Conservation (phyloP, 768 basidiomycete species). For the Boletus pseudo-olivaceus region DNA sequence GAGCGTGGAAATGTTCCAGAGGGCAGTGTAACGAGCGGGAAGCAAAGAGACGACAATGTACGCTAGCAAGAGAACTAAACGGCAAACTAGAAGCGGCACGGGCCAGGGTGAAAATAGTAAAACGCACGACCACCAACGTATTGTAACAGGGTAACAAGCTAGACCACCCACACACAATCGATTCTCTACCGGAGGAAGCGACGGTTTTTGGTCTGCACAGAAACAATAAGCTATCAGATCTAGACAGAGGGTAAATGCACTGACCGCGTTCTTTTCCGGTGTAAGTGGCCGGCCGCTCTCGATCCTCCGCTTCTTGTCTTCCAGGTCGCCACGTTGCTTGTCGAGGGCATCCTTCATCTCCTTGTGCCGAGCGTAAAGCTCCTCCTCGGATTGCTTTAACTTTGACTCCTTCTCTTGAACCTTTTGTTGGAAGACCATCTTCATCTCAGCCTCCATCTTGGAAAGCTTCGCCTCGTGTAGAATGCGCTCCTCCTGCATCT, state of each 20-base stretch:
- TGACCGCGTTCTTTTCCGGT: constrained; percentile 85
- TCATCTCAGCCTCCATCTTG: constrained; percentile 99
- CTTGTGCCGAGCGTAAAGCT: constrained; percentile 96
- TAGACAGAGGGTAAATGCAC: constrained; percentile 29
- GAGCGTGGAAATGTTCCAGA: constrained; percentile 55
- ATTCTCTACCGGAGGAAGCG: constrained; percentile 34
- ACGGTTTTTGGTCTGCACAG: constrained; percentile 34
- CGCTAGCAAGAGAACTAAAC: constrained; percentile 38
- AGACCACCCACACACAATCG: constrained; percentile 11
- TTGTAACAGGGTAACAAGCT: constrained; percentile 30
- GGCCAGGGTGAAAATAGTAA: constrained; percentile 24
- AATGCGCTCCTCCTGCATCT: constrained; percentile 93
- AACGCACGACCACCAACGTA: constrained; percentile 26
- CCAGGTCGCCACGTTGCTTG: constrained; percentile 91
- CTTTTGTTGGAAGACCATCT: constrained; percentile 99
- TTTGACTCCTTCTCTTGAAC: constrained; percentile 99
- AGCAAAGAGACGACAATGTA: constrained; percentile 38
- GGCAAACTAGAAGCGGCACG: constrained; percentile 37
- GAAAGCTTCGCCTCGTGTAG: constrained; percentile 96
- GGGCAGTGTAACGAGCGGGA: constrained; percentile 28
- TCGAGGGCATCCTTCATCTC: constrained; percentile 99
- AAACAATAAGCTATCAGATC: constrained; percentile 5
- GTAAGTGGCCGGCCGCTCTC: constrained; percentile 94
- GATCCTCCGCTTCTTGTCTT: constrained; percentile 97
- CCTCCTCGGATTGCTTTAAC: constrained; percentile 98